Evolutionary conservation across 768 basidiomycete genomes (phyloP).

Genomic region (Leccinum pellstonianum): DNA sequence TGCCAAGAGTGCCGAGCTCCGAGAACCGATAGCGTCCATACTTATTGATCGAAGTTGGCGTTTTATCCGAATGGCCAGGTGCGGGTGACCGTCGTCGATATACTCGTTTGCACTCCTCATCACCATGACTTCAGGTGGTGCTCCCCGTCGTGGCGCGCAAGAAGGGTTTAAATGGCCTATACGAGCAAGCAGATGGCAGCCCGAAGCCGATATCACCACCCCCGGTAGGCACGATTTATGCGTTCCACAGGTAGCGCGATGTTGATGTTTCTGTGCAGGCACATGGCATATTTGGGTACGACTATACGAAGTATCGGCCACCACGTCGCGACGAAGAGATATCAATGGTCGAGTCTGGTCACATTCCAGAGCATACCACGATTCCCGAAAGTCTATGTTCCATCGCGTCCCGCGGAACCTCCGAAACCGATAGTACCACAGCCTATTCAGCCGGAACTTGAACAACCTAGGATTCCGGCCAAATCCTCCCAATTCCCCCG

Average conservation of each 20-base stretch:
- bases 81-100: too few relatives aligned
- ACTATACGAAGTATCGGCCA: constrained; percentile 66
- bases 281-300: constrained; percentile 80
- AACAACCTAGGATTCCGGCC: constrained; percentile 26
- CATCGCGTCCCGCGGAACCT: neutral
- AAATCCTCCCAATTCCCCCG: constrained; percentile 48
- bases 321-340: constrained; percentile 46
- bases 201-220: constrained; percentile 48
- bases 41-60: too few relatives aligned
- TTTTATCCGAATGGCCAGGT: too few relatives aligned
- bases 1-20: too few relatives aligned
- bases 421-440: constrained; percentile 15
- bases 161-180: constrained; percentile 71
- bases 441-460: constrained; percentile 20
- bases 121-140: constrained; percentile 55
- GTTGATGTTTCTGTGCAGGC: constrained; percentile 44
- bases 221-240: constrained; percentile 34
- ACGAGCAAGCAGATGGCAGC: constrained; percentile 68
- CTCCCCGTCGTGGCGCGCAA: constrained; percentile 83
- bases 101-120: constrained; percentile 8
- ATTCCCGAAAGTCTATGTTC: constrained; percentile 10
- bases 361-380: constrained; percentile 30
- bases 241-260: neutral
- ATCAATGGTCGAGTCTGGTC: constrained; percentile 67
- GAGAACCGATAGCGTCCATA: too few relatives aligned